Evolutionary conservation across 2,329 filamentous ascomycete genomes (phyloP).

Genomic region (Bipolaris bicolor): DNA sequence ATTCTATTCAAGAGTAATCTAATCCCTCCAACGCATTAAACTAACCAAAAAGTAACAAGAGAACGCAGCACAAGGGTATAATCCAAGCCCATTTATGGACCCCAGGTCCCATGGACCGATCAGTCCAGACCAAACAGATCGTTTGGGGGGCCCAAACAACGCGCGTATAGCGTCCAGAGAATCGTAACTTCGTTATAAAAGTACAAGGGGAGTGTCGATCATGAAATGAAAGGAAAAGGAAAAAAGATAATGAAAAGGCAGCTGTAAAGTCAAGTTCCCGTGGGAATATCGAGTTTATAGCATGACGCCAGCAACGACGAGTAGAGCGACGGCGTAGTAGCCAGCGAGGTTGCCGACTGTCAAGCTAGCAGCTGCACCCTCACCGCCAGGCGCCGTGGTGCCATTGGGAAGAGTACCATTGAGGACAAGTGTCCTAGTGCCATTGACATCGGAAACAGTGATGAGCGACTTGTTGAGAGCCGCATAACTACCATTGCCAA

Average conservation of each 20-base stretch:
- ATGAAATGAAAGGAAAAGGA: not conserved
- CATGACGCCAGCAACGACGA: constrained; percentile 42
- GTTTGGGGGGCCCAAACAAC: not conserved
- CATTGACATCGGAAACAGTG: constrained; percentile 67
- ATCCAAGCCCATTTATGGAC: no score
- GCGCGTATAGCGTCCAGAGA: not conserved
- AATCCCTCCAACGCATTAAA: no score
- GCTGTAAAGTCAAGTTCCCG: not conserved
- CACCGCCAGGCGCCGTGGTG: constrained; percentile 51
- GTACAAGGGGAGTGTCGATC: not conserved
- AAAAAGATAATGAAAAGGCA: not conserved
- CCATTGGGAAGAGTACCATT: constrained; percentile 76
- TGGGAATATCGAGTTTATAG: constrained; percentile 5
- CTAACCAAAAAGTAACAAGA: no score
- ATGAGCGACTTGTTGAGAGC: constrained; percentile 67
- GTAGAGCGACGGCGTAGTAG: constrained; percentile 48
- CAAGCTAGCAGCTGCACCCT: constrained; percentile 29
- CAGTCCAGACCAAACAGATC: no score
- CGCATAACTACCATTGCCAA: constrained; percentile 62
- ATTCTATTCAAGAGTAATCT: no score
- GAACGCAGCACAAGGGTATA: no score
- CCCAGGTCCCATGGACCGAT: no score
- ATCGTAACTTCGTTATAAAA: constrained; percentile 10
- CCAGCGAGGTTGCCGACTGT: constrained; percentile 43
- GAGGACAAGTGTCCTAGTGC: constrained; percentile 68